Evolutionary conservation across 306 rosid species (phyloP).

Genomic region (Dicorynia guianensis): DNA sequence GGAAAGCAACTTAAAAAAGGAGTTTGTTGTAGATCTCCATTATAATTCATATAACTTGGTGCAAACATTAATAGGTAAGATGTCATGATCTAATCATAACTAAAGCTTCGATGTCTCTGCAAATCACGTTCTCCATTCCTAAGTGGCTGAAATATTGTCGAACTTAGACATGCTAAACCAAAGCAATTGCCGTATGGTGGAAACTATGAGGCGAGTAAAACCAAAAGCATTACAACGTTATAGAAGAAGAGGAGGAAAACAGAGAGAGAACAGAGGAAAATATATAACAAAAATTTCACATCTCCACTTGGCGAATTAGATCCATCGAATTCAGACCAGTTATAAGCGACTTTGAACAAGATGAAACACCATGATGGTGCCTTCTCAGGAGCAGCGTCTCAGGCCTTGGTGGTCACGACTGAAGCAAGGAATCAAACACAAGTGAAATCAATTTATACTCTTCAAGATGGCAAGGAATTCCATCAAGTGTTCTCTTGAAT

Average conservation of each 20-base stretch:
- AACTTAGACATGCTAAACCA: too few relatives aligned
- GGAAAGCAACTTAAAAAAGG: too few relatives aligned
- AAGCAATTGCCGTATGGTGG: neutral
- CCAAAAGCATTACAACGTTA: neutral
- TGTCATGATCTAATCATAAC: too few relatives aligned
- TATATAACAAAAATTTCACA: neutral
- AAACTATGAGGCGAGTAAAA: neutral
- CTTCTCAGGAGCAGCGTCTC: neutral
- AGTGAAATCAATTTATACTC: constrained; percentile 24
- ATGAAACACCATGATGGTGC: neutral
- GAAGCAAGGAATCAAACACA: neutral
- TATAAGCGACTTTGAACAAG: constrained; percentile 8
- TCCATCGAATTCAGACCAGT: constrained; percentile 4
- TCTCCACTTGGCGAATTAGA: constrained; percentile 14
- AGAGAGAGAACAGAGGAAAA: neutral
- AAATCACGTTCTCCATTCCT: neutral
- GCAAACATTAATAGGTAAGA: too few relatives aligned
- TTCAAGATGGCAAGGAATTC: constrained; percentile 21
- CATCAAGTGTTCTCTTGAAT: constrained; percentile 37
- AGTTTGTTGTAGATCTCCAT: constrained; percentile 12
- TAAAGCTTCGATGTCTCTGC: neutral
- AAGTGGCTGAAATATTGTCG: neutral
- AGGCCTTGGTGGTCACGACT: constrained; percentile 22
- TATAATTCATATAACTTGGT: too few relatives aligned
- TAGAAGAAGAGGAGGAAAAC: neutral